These are phyloP conservation scores for Rhodotorula kratochvilovae DNA, from an alignment of 768 basidiomycete species.

Conservation along the genomic window DNA sequence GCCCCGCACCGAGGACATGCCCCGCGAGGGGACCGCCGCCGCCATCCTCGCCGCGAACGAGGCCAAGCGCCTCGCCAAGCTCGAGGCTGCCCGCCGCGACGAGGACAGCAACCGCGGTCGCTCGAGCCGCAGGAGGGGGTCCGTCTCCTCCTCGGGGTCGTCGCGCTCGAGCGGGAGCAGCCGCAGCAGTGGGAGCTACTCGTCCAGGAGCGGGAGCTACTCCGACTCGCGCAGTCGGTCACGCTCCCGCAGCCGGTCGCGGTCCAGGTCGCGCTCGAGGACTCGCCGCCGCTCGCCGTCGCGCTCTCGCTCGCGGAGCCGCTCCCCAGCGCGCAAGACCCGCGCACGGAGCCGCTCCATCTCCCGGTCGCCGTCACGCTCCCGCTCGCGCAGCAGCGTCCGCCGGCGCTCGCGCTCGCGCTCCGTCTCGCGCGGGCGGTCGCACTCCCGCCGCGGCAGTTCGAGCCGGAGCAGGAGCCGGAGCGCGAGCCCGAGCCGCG, in stretches of 20 bases:
- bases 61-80: constrained; percentile 26
- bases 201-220: background rate
- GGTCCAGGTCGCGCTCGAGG: background rate
- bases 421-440: background rate
- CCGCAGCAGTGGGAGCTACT: constrained; percentile 6
- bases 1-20: constrained; percentile 16
- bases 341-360: background rate
- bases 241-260: background rate
- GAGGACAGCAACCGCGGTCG: constrained; percentile 1
- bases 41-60: constrained; percentile 38
- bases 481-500: too few relatives aligned
- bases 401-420: background rate
- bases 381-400: background rate
- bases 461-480: background rate
- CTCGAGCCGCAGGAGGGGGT: background rate
- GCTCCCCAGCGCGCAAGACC: background rate
- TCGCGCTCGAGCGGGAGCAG: background rate
- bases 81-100: background rate
- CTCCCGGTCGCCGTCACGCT: background rate
- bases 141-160: background rate
- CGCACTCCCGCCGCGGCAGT: background rate
- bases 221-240: background rate
- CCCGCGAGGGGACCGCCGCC: constrained; percentile 35
- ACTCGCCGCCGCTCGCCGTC: too few relatives aligned
- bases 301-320: too few relatives aligned